Percentiles rank a stretch among this genome's conserved stretches.
Conservation (phyloP, 352 stramenopile genomes). For the Globisporangium perplexum region DNA sequence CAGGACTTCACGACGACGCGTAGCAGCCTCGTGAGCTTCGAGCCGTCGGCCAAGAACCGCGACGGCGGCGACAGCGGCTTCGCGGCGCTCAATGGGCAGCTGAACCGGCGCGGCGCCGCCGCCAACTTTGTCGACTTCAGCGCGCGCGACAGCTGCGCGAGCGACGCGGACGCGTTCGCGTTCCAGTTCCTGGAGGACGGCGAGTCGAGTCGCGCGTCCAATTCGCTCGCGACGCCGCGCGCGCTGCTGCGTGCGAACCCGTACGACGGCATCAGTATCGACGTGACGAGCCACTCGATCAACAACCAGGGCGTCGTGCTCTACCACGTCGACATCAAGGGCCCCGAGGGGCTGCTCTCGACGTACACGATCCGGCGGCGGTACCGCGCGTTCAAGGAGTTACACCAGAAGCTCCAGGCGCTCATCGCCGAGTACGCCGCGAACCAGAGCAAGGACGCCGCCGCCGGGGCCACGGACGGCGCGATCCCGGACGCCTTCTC, state of each 20-base stretch:
- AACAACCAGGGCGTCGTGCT: slow-evolving; percentile 63
- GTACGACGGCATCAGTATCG: slow-evolving; percentile 58
- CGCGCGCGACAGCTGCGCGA: slow-evolving; percentile 24
- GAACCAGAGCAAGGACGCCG: background rate
- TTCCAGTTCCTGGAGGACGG: slow-evolving; percentile 48
- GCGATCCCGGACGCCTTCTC: slow-evolving; percentile 20
- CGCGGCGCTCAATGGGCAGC: too few relatives aligned
- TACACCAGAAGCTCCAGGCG: slow-evolving; percentile 57
- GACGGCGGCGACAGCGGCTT: slow-evolving; percentile 9
- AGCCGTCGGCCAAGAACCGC: slow-evolving; percentile 20
- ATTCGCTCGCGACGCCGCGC: slow-evolving; percentile 22
- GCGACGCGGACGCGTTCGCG: slow-evolving; percentile 41
- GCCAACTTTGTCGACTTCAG: slow-evolving; percentile 19
- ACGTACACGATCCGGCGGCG: slow-evolving; percentile 83
- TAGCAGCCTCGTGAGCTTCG: slow-evolving; percentile 51
- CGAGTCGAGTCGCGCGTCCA: slow-evolving; percentile 14
- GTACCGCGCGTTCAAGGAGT: slow-evolving; percentile 76
- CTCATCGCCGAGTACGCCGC: slow-evolving; percentile 37
- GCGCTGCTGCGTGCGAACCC: slow-evolving; percentile 29
- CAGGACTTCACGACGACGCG: slow-evolving; percentile 32
- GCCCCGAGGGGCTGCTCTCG: slow-evolving; percentile 60
- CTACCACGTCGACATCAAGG: slow-evolving; percentile 87
- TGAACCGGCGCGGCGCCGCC: slow-evolving; percentile 1
- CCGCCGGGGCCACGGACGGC: background rate
- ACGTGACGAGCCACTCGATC: slow-evolving; percentile 50